phyloP scores from a whole-genome alignment of 192 early-diverging fungal genomes.

The Kickxella alabastrina region DNA sequence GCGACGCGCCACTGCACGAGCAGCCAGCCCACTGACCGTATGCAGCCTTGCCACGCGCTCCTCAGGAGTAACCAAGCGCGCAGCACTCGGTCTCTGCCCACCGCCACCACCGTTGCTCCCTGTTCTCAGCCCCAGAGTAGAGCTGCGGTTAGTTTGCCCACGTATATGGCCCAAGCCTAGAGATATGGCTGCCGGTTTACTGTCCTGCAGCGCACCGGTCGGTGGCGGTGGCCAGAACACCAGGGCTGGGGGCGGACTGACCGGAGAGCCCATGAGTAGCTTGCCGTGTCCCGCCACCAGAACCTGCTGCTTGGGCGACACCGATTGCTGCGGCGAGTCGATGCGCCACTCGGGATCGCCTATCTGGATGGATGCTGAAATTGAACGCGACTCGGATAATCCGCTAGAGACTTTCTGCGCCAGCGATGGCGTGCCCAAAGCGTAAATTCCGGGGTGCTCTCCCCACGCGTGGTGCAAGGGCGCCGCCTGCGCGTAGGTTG shows the following conservation, averaged over 20 bases:
- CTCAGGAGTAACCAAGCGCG: constrained; percentile 38
- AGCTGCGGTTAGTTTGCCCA: background rate
- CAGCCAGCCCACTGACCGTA: constrained; percentile 48
- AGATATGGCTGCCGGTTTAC: constrained; percentile 10
- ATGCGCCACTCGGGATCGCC: constrained; percentile 52
- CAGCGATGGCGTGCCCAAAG: constrained; percentile 13
- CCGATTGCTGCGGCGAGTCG: constrained; percentile 34
- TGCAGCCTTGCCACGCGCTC: constrained; percentile 45
- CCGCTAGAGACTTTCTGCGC: background rate
- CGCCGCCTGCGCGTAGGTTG: background rate
- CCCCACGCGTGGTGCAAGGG: background rate
- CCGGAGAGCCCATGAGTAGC: too few species aligned
- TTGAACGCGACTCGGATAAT: constrained; percentile 4
- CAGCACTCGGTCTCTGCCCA: background rate
- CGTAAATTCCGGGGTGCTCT: background rate
- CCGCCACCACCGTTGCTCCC: too few species aligned
- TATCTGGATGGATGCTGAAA: constrained; percentile 44
- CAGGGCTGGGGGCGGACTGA: too few species aligned
- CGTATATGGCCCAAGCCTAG: constrained; percentile 17
- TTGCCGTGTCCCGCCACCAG: too few species aligned
- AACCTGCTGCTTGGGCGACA: too few species aligned
- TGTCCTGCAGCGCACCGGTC: constrained; percentile 3
- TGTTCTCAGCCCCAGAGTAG: too few species aligned
- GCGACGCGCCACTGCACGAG: constrained; percentile 44
- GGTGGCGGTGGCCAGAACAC: too few species aligned